Evolutionary conservation across 208 protist species (phyloP).

Genomic region (Crithidia thermophila): DNA sequence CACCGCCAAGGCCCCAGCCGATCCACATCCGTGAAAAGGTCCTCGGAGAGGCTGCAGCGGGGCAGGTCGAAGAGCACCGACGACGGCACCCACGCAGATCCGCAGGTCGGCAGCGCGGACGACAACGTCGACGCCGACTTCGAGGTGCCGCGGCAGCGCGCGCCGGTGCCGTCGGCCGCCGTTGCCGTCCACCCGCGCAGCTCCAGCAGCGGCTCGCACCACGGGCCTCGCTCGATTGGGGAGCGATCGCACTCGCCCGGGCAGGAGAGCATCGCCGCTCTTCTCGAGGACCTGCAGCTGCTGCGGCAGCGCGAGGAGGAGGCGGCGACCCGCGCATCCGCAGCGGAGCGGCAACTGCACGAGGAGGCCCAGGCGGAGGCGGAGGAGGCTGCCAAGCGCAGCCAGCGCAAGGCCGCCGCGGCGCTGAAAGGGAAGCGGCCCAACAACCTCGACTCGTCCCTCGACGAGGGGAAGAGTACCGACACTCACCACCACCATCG

Average conservation of each 20-base stretch:
- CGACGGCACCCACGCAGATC: no score
- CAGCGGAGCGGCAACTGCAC: background rate
- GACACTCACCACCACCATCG: no score
- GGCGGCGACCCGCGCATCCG: background rate
- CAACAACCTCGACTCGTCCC: no score
- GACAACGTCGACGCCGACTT: background rate
- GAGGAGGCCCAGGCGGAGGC: constrained; percentile 4
- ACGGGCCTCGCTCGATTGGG: background rate
- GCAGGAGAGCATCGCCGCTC: constrained; percentile 5
- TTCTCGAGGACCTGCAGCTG: constrained; percentile 26
- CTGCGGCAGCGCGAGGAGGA: constrained; percentile 18
- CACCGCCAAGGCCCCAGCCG: no score
- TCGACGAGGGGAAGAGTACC: no score
- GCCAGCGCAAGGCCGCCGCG: constrained; percentile 3
- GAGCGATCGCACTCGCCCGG: background rate
- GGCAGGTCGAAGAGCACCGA: no score
- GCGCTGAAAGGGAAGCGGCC: background rate
- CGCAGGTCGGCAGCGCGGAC: background rate
- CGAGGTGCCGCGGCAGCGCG: background rate
- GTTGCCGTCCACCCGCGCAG: background rate
- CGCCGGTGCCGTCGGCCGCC: background rate
- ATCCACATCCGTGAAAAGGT: no score
- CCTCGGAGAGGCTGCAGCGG: no score
- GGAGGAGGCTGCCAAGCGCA: constrained; percentile 9
- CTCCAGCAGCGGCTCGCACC: background rate